Evolutionary conservation across 169 alveolate species (phyloP), one percentile per base, ranked within the genome.

Genomic region (Eimeria praecox): DNA sequence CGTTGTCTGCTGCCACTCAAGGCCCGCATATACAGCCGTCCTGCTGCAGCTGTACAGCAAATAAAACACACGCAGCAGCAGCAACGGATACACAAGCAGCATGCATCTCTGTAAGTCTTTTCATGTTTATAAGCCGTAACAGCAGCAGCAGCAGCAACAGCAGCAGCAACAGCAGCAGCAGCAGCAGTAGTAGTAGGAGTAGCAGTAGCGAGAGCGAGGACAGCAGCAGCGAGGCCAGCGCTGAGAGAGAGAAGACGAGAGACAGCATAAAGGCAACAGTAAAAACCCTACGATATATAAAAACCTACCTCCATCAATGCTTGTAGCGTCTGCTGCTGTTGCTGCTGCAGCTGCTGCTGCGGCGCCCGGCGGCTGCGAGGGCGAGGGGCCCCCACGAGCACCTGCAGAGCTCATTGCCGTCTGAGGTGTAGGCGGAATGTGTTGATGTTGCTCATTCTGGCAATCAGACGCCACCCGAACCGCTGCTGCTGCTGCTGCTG

Each of bases 281-380:
- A 69, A 69, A 30, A 33, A 1, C 22, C 44, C 5, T 18, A 22
- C 2, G 20, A 33, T 44, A 33, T 44, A 59, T 24, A 3, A 24
- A 86, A 54, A 38, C 93, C 9, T 59, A 86, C 93, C 59, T 33
- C 93, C 93, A 44, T 86, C 93, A 18, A 44, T 64, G 80, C 80
- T 38, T 42, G 59, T 54, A 56, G 75, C 59, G 16, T 56, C 93
- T 33, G 59, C 92, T 54, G 77, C 92, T 33, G 77, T 56, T 83
- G 92, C 77, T 59, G 93, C 93, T 20, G 92, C 75, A 16, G 93
- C 80, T 62, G 93, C 93, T 33, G 92, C 56, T 27, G 78, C 73
- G 46, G 90, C n/a, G 49, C 90, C 90, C 90, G 75, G 42, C 62
- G 77, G 78, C 78, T 59, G 93, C 93, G 93, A 86, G 93, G 93